Evolutionary conservation across 2,329 filamentous ascomycete genomes (phyloP).

Genomic region (Diatrype stigma): DNA sequence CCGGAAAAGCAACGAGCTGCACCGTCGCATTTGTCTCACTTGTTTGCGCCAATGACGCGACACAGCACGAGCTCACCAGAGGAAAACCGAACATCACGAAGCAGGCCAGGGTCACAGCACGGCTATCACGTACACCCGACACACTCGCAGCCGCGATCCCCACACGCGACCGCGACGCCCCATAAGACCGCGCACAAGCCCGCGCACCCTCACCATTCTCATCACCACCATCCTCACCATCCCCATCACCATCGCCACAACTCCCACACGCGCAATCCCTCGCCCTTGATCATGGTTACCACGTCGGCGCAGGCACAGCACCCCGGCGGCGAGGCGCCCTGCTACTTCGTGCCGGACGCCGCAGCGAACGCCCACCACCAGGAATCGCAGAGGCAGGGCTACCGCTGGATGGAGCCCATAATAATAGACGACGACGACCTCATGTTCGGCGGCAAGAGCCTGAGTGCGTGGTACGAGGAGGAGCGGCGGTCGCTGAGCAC

Average conservation of each 20-base stretch:
- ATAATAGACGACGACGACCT: conserved; percentile 59
- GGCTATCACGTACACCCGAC: conserved; percentile 14
- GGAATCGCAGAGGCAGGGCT: conserved; percentile 3
- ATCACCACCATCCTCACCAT: conserved; percentile 3
- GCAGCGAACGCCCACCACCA: conserved; percentile 11
- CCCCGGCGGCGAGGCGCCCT: conserved; percentile 22
- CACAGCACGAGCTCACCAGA: conserved; percentile 24
- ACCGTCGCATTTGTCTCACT: neutral
- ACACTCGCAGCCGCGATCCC: conserved; percentile 18
- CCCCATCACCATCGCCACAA: conserved; percentile 4
- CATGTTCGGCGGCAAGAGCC: conserved; percentile 56
- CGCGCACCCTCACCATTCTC: neutral
- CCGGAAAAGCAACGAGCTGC: neutral
- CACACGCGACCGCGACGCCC: conserved; percentile 11
- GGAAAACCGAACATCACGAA: conserved; percentile 21
- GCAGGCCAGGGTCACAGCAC: conserved; percentile 20
- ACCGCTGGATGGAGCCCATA: conserved; percentile 48
- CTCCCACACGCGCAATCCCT: conserved; percentile 22
- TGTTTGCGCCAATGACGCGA: conserved; percentile 24
- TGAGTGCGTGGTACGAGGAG: conserved; percentile 59
- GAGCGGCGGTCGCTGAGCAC: conserved; percentile 43
- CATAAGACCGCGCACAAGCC: conserved; percentile 9
- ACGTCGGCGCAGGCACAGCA: conserved; percentile 22
- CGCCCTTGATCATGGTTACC: conserved; percentile 30
- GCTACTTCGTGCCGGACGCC: conserved; percentile 26